Conservation (phyloP, 805 yeast genomes). For the Cyberlindnera sargentensis region DNA sequence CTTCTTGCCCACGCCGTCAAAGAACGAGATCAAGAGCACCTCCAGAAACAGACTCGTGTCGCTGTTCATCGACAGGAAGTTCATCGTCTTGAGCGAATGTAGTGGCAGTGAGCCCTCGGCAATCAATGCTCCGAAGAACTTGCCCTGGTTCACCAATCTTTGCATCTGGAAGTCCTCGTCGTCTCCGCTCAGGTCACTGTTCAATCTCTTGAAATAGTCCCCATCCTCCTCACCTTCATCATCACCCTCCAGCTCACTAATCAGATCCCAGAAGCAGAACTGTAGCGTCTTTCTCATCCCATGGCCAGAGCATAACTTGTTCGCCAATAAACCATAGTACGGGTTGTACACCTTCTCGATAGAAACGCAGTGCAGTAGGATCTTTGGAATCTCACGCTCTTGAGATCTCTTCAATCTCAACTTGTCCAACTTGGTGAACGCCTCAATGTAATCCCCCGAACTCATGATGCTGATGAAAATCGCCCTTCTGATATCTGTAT, state of each 20-base stretch:
- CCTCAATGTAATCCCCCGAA: constrained; percentile 86
- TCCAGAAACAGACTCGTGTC: constrained; percentile 70
- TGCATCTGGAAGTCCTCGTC: constrained; percentile 52
- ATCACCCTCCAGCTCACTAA: constrained; percentile 60
- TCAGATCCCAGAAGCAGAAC: constrained; percentile 81
- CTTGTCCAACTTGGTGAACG: constrained; percentile 75
- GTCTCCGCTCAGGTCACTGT: constrained; percentile 27
- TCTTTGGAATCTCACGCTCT: constrained; percentile 79
- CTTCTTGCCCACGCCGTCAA: constrained; percentile 57
- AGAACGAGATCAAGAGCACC: constrained; percentile 58
- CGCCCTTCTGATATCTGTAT: constrained; percentile 91
- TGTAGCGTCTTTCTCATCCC: constrained; percentile 77
- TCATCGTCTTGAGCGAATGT: constrained; percentile 64
- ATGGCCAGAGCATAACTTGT: constrained; percentile 69
- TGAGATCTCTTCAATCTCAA: constrained; percentile 72
- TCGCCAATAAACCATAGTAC: constrained; percentile 76
- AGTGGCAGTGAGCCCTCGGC: constrained; percentile 69
- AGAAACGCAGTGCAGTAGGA: constrained; percentile 78
- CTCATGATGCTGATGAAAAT: constrained; percentile 93
- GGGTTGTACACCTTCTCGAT: constrained; percentile 85
- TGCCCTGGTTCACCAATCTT: constrained; percentile 64
- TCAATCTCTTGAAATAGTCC: constrained; percentile 22
- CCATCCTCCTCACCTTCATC: constrained; percentile 33
- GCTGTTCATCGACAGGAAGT: constrained; percentile 55
- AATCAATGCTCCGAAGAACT: constrained; percentile 71